Base-by-base conservation (phyloP, 2,329 filamentous ascomycete genomes). In the Lizonia empirigonia region DNA sequence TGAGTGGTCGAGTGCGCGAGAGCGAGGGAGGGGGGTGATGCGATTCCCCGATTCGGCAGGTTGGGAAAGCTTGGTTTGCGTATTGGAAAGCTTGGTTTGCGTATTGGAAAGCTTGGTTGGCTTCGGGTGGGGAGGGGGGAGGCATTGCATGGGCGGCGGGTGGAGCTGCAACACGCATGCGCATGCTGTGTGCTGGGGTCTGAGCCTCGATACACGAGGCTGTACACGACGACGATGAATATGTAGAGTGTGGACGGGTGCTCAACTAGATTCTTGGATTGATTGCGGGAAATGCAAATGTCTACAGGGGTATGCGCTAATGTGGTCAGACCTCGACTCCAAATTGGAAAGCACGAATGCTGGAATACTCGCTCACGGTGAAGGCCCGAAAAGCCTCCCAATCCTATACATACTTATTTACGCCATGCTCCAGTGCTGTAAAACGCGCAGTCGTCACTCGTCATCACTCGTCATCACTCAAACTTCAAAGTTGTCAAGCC, bases 401-500 rank as follows among this genome's bases (percentile, higher is more conserved):
- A 35, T 26, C 5, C 27, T 24, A 20, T 26, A 7, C 22, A 20
- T 13, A 7, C n/a, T 15, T 15, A 30, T n/a, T 5, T 37, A 12
- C 41, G 23, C 34, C 34, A 15, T 47, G 13, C 37, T 30, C 19
- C 7, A 16, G 16, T 47, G 12, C 23, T 22, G 27, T 18, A 34
- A 36, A 7, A 36, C 30, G 15, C 7, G 13, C 9, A 13, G 12
- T 16, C 10, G 12, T n/a, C 10, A 34, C 10, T 23, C 34, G 30
- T 16, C 2, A 6, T 8, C 20, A 16, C 22, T 16, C 9, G 13
- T 15, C 6, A 5, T 19, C 13, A 10, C 24, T 59, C 18, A 70
- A 6, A 69, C 48, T 56, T 85, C 72, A 68, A 97, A 97, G 37
- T 87, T 81, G 44, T 86, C 80, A 2, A 91, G 76, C 88, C 90